Base-by-base conservation (phyloP, 148 eudicot genomes). In the Rhododendron ovatum region DNA sequence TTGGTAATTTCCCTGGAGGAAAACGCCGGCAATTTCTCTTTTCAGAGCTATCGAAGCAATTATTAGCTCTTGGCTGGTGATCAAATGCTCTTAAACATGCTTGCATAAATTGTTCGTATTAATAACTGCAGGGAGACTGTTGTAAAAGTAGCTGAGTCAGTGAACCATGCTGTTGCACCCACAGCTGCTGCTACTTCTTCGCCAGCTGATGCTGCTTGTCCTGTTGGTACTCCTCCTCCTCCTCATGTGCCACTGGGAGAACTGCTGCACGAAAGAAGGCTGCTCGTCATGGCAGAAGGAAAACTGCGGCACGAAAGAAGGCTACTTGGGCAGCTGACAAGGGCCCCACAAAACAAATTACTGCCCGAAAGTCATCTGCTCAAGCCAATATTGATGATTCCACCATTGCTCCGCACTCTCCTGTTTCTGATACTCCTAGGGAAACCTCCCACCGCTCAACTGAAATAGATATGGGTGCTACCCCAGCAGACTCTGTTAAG, bases 401-500 rank as follows among this genome's bases (percentile, higher is more conserved):
- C 59, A 86, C 84, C 33, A 35, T 65, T 82, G 82, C 26, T 35
- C 86, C 86, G 14, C 81, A 78, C 12, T 63, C 81, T 69, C 84
- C 84, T 50, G 84, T 73, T 82, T 45, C 84, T 84, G 81, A 47
- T 87, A 74, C 82, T 78, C 73, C 12, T 65, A 47, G 78, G 57
- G 71, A 53, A 35, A 77, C 63, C 76, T 85, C 47, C 57, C 22
- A 53, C 67, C 67, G 37, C 69, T 71, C 87, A 37, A 41, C 73
- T 81, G 88, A 86, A 74, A 63, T 91, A 74, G 90, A 89, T 75
- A 82, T 79, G 69, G 67, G 69, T 84, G 88, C 85, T 76, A 87
- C 88, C 79, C 94, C 94, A 30, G 92, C 92, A 73, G 94, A 89
- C 85, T 86, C 91, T 83, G 94, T 91, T 5, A 92, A 92, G 86